A percentile compares a stretch with the other conserved stretches of the same genome.
phyloP scores from a whole-genome alignment of 1,284 basidiomycete species.

The Microbotryum scabiosae region DNA sequence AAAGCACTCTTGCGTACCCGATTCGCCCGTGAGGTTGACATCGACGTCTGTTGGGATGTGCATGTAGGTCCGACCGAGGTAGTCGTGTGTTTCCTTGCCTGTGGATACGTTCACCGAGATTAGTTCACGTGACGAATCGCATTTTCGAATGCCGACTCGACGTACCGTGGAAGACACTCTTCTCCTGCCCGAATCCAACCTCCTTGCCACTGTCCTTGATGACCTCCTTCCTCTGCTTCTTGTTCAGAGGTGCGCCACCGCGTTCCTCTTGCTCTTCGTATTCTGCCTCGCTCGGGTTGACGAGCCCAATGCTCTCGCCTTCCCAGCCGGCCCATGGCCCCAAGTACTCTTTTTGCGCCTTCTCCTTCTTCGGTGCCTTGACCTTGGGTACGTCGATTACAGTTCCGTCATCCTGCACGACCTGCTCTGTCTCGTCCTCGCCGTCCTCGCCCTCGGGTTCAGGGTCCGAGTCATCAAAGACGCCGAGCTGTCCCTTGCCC shows the following conservation, averaged over 20 bases:
- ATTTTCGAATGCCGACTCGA: not conserved
- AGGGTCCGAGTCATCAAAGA: conserved; percentile 58
- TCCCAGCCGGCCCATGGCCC: conserved; percentile 97
- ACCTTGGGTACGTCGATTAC: conserved; percentile 7
- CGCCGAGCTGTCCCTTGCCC: conserved; percentile 66
- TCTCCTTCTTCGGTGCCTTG: conserved; percentile 18
- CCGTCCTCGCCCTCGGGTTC: conserved; percentile 21
- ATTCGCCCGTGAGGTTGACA: conserved; percentile 61
- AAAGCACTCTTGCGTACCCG: conserved; percentile 80
- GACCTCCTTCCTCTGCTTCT: conserved; percentile 41
- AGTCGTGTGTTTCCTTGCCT: conserved; percentile 88
- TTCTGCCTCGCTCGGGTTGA: conserved; percentile 49
- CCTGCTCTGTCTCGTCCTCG: conserved; percentile 2
- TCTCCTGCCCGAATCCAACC: conserved; percentile 73
- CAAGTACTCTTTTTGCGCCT: conserved; percentile 55
- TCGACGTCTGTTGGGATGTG: conserved; percentile 61
- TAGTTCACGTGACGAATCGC: not conserved
- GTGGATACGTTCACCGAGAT: not conserved
- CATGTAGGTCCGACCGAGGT: conserved; percentile 98
- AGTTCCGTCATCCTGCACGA: conserved; percentile 33
- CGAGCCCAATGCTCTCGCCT: conserved; percentile 48
- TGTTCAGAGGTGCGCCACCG: conserved; percentile 51
- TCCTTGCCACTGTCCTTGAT: conserved; percentile 64
- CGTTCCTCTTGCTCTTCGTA: conserved; percentile 55
- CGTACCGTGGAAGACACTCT: conserved; percentile 79